These are phyloP conservation scores for Malus hybrid DNA, from an alignment of 331 rosid species.

Conservation along the genomic window DNA sequence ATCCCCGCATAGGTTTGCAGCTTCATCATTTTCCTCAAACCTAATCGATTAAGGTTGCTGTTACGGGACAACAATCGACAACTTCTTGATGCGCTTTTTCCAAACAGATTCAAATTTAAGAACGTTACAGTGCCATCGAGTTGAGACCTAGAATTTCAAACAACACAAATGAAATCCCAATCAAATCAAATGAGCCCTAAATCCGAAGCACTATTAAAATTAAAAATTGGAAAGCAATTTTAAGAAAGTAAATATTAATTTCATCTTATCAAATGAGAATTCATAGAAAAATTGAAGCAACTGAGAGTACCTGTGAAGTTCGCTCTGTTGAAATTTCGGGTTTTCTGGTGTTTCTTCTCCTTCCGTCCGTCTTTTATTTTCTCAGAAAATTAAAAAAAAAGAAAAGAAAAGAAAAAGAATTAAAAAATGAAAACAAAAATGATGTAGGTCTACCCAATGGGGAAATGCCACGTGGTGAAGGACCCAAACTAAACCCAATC, in stretches of 20 bases:
- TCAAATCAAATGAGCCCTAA: constrained; percentile 21
- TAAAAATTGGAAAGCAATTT: background rate
- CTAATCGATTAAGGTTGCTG: constrained; percentile 6
- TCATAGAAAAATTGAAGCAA: background rate
- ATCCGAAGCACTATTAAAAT: background rate
- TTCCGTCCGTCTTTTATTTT: background rate
- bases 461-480: constrained; percentile 23
- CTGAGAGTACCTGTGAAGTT: background rate
- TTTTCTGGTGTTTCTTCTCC: background rate
- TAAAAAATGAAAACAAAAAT: background rate
- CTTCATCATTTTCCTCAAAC: constrained; percentile 57
- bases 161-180: background rate
- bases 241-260: background rate
- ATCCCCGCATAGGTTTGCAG: constrained; percentile 85
- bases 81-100: background rate
- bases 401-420: background rate
- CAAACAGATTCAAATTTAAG: background rate
- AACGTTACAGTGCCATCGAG: background rate
- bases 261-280: background rate
- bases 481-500: background rate
- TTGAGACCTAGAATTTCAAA: background rate
- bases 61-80: background rate
- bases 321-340: background rate
- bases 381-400: background rate
- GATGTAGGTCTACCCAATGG: constrained; percentile 40